Evolutionary conservation across 2,329 filamentous ascomycete species (phyloP).

Genomic region (Fusarium brachygibbosum): DNA sequence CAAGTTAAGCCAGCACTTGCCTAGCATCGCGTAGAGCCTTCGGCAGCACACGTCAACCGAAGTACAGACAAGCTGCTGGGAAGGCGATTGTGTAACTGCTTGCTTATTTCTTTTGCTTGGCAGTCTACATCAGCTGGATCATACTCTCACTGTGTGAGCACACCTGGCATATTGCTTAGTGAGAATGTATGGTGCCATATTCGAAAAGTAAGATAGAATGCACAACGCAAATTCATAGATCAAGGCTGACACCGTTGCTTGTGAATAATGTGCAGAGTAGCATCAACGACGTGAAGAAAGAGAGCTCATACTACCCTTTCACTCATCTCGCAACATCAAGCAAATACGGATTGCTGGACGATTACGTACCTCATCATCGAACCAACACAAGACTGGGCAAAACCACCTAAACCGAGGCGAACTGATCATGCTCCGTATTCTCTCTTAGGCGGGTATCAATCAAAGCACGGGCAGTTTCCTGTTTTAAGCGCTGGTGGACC

Average conservation of each 20-base stretch:
- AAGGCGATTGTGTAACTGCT: background rate
- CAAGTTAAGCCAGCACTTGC: background rate
- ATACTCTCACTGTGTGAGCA: background rate
- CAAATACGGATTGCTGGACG: background rate
- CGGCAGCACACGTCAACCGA: background rate
- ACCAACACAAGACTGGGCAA: constrained; percentile 21
- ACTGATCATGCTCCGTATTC: constrained; percentile 31
- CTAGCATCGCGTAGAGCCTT: background rate
- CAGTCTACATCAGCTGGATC: background rate
- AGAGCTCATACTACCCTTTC: constrained; percentile 1
- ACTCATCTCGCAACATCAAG: constrained; percentile 3
- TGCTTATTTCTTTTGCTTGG: background rate
- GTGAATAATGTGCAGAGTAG: background rate
- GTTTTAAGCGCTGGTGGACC: constrained; percentile 36
- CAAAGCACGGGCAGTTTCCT: constrained; percentile 37
- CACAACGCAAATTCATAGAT: background rate
- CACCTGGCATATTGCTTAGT: background rate
- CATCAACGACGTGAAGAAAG: background rate
- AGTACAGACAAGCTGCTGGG: background rate
- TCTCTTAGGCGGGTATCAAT: constrained; percentile 36
- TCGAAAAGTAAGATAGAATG: background rate
- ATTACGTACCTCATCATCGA: constrained; percentile 16
- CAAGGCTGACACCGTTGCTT: background rate
- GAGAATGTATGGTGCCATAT: background rate
- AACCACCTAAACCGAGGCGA: constrained; percentile 29